Evolutionary conservation across 2,329 filamentous ascomycete species (phyloP), one percentile per base, ranked within the genome.

Genomic region (Huntiella bhutanensis): DNA sequence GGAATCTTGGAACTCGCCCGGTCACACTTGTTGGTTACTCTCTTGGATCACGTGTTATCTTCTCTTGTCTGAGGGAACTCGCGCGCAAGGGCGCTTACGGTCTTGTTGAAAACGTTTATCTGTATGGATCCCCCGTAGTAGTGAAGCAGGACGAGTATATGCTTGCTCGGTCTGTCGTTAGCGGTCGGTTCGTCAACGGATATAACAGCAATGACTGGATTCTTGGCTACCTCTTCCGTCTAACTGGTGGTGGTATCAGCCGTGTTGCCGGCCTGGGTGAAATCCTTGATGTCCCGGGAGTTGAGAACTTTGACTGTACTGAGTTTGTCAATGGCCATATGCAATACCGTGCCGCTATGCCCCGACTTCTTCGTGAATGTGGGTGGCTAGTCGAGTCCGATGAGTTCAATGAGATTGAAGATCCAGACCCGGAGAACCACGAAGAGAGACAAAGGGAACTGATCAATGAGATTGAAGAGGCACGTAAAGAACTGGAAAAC

Each of bases 151-250:
- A 96, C 48, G 91, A 98, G 52, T 96, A 83, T 55, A 61, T 87
- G 17, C 80, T 74, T 54, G 82, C 80, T 7, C 76, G 81, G 47
- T 80, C 80, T n/a, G 79, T 94, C 3, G 82, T 96, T 3, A 73
- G 83, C 5, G 91, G 91, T n/a, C 75, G 87, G 37, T 94, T 96
- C 54, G 77, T 98, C 52, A 98, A 94, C 57, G 91, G 84, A 12
- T 98, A 87, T 63, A 83, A 91, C 54, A 81, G 73, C 41, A 95
- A 91, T 58, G 91, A 98, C 63, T 98, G 91, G 91, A 96, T 98
- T 56, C 63, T 98, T 43, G 86, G 80, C 51, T 98, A 98, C 58
- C 75, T 98, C 1, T 98, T 98, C 70, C 82, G 91, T 11, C 74
- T 94, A 37, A 98, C 91, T 3, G 82, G 80, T 53, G 91, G 91